These are phyloP conservation scores for Lactarius pseudohatsudake DNA, from an alignment of 768 basidiomycete genomes.

Conservation along the genomic window DNA sequence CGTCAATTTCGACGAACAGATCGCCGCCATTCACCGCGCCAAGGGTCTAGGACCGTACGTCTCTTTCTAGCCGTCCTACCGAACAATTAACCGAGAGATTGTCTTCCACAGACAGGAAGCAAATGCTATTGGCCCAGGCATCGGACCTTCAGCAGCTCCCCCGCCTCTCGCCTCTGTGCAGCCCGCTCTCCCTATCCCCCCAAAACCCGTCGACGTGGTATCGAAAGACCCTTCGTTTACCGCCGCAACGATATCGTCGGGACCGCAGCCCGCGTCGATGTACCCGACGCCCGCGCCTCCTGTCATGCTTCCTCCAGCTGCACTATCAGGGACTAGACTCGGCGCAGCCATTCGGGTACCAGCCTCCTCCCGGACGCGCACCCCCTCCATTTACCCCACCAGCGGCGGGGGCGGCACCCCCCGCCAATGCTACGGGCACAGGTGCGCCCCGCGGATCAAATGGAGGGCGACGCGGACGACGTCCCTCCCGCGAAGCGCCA, in stretches of 20 bases:
- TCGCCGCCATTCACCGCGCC: conserved; percentile 91
- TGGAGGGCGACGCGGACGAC: conserved; percentile 65
- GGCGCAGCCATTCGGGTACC: conserved; percentile 76
- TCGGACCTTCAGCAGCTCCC: conserved; percentile 76
- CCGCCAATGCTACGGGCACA: conserved; percentile 60
- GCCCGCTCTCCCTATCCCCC: conserved; percentile 71
- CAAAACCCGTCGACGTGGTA: conserved; percentile 45
- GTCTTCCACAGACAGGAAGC: conserved; percentile 56
- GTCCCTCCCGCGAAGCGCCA: conserved; percentile 86
- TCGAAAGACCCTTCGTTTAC: conserved; percentile 57
- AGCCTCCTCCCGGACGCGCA: conserved; percentile 48
- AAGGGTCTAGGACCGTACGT: conserved; percentile 87
- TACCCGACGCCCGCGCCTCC: conserved; percentile 54
- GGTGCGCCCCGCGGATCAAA: conserved; percentile 78
- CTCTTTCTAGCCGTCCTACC: conserved; percentile 16
- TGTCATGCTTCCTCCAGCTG: conserved; percentile 80
- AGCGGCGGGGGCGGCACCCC: conserved; percentile 40
- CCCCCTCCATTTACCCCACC: conserved; percentile 57
- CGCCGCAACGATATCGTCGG: conserved; percentile 87
- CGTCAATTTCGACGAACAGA: conserved; percentile 97
- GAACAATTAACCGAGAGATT: conserved; percentile 27
- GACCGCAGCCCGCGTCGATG: conserved; percentile 84
- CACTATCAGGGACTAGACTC: conserved; percentile 81
- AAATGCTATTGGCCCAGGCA: conserved; percentile 83
- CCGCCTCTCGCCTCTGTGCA: conserved; percentile 63